Base-by-base conservation (phyloP, 2,329 filamentous ascomycete genomes). In the Fusarium avenaceum region DNA sequence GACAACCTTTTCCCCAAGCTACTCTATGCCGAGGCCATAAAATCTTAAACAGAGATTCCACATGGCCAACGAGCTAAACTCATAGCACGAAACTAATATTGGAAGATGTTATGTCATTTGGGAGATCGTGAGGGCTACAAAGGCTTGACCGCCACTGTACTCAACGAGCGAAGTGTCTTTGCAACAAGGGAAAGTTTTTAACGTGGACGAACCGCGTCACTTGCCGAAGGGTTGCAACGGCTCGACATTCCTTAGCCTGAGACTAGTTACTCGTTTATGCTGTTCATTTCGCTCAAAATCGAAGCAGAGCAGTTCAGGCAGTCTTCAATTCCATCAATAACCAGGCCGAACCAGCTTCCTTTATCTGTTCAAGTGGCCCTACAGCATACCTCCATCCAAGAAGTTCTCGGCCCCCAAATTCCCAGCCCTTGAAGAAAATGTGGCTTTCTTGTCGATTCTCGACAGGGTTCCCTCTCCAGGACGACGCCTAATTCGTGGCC, bases 401-500 rank as follows among this genome's bases (percentile, higher is more conserved):
- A 66, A 44, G 61, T 66, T 67, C 55, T 69, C 65, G 62, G 52
- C 65, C 70, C 69, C 63, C 70, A 72, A 69, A 58, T 53, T 46
- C 52, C 59, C 67, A 53, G 63, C 47, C 49, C 42, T 61, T 54
- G 56, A 47, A 51, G 57, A 63, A 53, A 54, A 53, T 59, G 56
- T 69, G 47, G 56, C 52, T 47, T 46, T 59, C 52, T 30, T 55
- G 53, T 58, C 62, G 35, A 60, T 53, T 61, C 28, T 57, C 26
- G 58, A 57, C 67, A 59, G 60, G 58, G 47, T 55, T 69, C 50
- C 50, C 35, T 44, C 22, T 33, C n/a, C 48, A 44, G 20, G 15
- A 42, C 35, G 35, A 42, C 19, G 15, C 38, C 47, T 63, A 44
- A 73, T 73, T 73, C 67, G 71, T 71, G 67, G 71, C 71, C 71